Percentiles rank a stretch among this genome's conserved stretches.
Conservation (phyloP, 2,329 filamentous ascomycete genomes). For the Chaetomium sp. region DNA sequence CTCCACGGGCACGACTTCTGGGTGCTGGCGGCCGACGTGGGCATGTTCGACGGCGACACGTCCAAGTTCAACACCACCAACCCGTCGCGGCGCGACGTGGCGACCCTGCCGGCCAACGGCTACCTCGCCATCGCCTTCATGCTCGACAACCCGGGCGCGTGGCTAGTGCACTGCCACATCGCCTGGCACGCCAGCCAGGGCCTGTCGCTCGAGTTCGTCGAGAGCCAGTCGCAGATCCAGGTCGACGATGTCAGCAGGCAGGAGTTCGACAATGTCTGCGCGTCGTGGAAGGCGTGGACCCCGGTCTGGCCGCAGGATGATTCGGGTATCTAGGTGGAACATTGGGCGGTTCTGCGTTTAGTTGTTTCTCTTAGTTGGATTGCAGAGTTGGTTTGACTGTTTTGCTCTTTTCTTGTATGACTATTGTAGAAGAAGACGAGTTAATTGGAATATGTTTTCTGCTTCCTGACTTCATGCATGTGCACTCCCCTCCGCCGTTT, state of each 20-base stretch:
- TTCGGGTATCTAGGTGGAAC: slow-evolving; percentile 24
- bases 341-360: neutral
- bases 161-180: slow-evolving; percentile 53
- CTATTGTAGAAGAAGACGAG: neutral
- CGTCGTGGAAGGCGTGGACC: slow-evolving; percentile 12
- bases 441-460: too few relatives aligned
- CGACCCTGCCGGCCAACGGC: slow-evolving; percentile 48
- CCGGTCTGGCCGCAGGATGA: slow-evolving; percentile 26
- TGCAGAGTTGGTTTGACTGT: neutral
- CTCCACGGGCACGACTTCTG: slow-evolving; percentile 50
- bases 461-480: too few relatives aligned
- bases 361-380: neutral
- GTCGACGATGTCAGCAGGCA: neutral
- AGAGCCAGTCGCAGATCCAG: slow-evolving; percentile 25
- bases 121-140: slow-evolving; percentile 53
- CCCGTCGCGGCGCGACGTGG: slow-evolving; percentile 52
- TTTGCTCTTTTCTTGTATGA: neutral
- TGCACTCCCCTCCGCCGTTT: neutral
- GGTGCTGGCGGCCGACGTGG: slow-evolving; percentile 41
- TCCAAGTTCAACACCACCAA: slow-evolving; percentile 40
- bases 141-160: slow-evolving; percentile 55
- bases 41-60: slow-evolving; percentile 33
- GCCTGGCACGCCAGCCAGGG: slow-evolving; percentile 53
- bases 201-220: slow-evolving; percentile 54
- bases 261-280: slow-evolving; percentile 22